Percentiles rank a stretch among this genome's conserved stretches.
Evolutionary conservation across 768 basidiomycete genomes (phyloP).

Genomic region (Coprinopsis strossmayeri): DNA sequence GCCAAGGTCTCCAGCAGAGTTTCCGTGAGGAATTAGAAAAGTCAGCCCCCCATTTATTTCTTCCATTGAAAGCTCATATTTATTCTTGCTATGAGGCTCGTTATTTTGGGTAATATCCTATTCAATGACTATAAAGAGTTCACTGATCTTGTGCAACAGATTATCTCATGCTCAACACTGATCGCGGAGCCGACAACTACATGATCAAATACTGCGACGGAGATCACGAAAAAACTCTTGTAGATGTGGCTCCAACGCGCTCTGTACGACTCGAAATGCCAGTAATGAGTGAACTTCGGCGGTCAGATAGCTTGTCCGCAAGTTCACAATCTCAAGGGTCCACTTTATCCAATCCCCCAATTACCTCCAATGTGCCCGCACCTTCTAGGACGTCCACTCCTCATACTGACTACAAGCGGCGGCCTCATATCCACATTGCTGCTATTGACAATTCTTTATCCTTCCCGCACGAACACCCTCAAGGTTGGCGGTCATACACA

Average conservation of each 20-base stretch:
- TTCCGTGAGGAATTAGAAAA: slow-evolving; percentile 89
- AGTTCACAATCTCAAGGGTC: slow-evolving; percentile 33
- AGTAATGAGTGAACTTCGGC: slow-evolving; percentile 63
- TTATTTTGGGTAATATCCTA: slow-evolving; percentile 65
- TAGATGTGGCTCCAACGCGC: slow-evolving; percentile 74
- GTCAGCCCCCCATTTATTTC: slow-evolving; percentile 29
- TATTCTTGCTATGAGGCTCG: slow-evolving; percentile 43
- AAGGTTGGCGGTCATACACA: slow-evolving; percentile 71
- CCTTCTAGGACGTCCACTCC: slow-evolving; percentile 29
- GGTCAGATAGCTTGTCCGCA: slow-evolving; percentile 28
- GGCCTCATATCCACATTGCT: slow-evolving; percentile 84
- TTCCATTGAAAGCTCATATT: background rate
- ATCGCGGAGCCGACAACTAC: slow-evolving; percentile 83
- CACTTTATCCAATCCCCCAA: slow-evolving; percentile 25
- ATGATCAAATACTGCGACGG: slow-evolving; percentile 91
- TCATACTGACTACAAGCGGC: slow-evolving; percentile 44
- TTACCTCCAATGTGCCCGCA: slow-evolving; percentile 23
- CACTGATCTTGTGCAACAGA: slow-evolving; percentile 43
- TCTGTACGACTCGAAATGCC: slow-evolving; percentile 64
- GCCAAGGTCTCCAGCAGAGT: slow-evolving; percentile 64
- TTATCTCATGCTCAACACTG: slow-evolving; percentile 90
- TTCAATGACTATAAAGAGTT: too few species aligned
- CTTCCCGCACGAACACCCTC: slow-evolving; percentile 87
- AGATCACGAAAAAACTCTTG: slow-evolving; percentile 71
- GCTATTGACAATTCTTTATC: slow-evolving; percentile 92